Conservation (phyloP, 805 yeast species). For the Starmera amethionina region DNA sequence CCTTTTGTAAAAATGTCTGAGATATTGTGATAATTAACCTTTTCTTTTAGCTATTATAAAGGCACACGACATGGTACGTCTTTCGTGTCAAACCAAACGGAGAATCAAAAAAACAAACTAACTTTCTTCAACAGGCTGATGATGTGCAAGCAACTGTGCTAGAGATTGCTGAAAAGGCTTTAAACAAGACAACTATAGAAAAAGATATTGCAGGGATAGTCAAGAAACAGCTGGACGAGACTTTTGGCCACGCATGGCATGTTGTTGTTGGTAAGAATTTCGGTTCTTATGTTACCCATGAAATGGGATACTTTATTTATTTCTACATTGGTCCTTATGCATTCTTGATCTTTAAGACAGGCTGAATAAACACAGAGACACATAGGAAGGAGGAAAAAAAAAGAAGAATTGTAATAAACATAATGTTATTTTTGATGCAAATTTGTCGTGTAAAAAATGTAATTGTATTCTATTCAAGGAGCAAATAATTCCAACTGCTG, state of each 20-base stretch:
- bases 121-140: constrained; percentile 15
- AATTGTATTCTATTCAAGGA: neutral
- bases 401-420: too few relatives aligned
- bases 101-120: neutral
- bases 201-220: constrained; percentile 57
- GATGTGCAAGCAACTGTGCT: constrained; percentile 43
- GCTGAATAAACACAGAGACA: constrained; percentile 20
- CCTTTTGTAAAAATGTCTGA: neutral
- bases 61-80: constrained; percentile 16
- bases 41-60: constrained; percentile 12
- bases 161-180: constrained; percentile 35
- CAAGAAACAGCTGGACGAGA: constrained; percentile 55
- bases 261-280: constrained; percentile 72
- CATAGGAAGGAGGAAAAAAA: too few relatives aligned
- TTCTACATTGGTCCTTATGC: constrained; percentile 65
- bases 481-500: neutral
- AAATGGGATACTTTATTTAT: constrained; percentile 62
- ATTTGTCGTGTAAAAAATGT: too few relatives aligned
- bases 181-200: constrained; percentile 33
- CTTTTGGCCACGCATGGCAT: constrained; percentile 70
- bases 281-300: constrained; percentile 74
- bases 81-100: neutral
- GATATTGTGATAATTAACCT: neutral
- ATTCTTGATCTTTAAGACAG: constrained; percentile 59
- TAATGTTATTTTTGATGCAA: too few relatives aligned